Evolutionary conservation across 2,329 filamentous ascomycete species (phyloP), one percentile per base, ranked within the genome.

Genomic region (Botrytis cinerea): DNA sequence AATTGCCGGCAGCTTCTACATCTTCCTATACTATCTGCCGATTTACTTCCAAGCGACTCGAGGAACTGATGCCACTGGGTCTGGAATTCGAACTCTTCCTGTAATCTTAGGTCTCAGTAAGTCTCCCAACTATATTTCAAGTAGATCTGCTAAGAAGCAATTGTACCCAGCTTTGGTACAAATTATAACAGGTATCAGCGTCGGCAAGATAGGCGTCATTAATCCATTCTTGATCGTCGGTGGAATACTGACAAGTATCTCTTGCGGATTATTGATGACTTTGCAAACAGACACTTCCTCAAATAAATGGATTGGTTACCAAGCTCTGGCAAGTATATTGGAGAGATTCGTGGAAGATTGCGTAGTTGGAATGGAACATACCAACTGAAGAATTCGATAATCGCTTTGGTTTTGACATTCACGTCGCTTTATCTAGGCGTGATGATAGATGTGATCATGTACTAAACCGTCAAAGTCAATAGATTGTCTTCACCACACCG

Each of bases 41-140:
- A 70, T 70, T 18, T 87, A 85, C 81, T 86, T 87, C 78, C 84
- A 87, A 79, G 80, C 79, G 10, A 74, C 78, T 61, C 81, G 81
- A 1, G 83, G 82, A 12, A 78, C 75, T 3, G 73, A 61, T 62
- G 74, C 76, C 8, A 74, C 76, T 78, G 61, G 78, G 18, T 74
- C 66, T 28, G 76, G 76, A 12, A 73, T 85, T 7, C 78, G 79
- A 57, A 83, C 82, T 51, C 77, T 86, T 40, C 83, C 84, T 10
- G 60, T 77, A 12, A 20, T 48, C 22, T 48, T 38, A 32, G 14
- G 28, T 2, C 32, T 64, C n/a, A 35, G 10, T 48, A 9, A 35
- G 28, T 22, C 1, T 28, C 8, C 8, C 1, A 2, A 12, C 28
- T 28, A 9, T 46, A 64, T 46, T 32, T n/a, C 12, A 12, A 32